These are phyloP conservation scores for Didymella glomerata DNA, from an alignment of 2,329 filamentous ascomycete genomes.

Conservation along the genomic window DNA sequence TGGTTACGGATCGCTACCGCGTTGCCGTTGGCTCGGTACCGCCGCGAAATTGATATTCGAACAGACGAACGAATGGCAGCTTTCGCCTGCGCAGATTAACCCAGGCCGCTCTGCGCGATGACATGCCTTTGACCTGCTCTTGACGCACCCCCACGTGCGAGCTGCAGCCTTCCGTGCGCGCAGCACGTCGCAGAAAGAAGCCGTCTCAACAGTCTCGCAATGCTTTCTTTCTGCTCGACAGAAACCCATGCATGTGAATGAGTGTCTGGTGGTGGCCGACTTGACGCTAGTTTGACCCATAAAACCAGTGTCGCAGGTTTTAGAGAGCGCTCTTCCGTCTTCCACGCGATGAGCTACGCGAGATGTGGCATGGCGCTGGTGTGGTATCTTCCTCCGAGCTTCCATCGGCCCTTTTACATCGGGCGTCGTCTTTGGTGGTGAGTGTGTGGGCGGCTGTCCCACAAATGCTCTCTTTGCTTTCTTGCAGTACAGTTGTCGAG, in stretches of 20 bases:
- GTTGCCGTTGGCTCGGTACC: constrained; percentile 39
- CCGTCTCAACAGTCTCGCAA: constrained; percentile 13
- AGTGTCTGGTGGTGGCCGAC: constrained; percentile 8
- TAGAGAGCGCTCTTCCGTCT: constrained; percentile 37
- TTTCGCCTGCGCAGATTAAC: constrained; percentile 5
- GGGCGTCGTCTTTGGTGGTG: constrained; percentile 13
- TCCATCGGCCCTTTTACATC: constrained; percentile 32
- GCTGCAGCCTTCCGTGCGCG: constrained; percentile 10
- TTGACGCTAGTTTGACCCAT: constrained; percentile 25
- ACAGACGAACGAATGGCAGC: constrained; percentile 15
- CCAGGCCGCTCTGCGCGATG: constrained; percentile 1
- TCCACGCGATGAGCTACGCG: constrained; percentile 48
- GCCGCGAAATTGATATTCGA: constrained; percentile 9
- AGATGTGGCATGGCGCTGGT: constrained; percentile 8
- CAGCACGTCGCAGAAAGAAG: constrained; percentile 1
- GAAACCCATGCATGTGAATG: constrained; percentile 11
- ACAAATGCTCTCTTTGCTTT: not conserved
- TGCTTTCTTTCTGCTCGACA: constrained; percentile 8
- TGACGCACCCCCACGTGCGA: constrained; percentile 21
- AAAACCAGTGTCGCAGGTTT: constrained; percentile 38
- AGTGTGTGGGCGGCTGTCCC: constrained; percentile 2
- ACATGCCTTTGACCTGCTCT: constrained; percentile 10
- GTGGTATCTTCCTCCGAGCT: constrained; percentile 25
- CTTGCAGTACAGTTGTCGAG: not conserved
- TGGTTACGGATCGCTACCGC: constrained; percentile 35